Evolutionary conservation across 768 basidiomycete species (phyloP).

Genomic region (Boletus insuetus): DNA sequence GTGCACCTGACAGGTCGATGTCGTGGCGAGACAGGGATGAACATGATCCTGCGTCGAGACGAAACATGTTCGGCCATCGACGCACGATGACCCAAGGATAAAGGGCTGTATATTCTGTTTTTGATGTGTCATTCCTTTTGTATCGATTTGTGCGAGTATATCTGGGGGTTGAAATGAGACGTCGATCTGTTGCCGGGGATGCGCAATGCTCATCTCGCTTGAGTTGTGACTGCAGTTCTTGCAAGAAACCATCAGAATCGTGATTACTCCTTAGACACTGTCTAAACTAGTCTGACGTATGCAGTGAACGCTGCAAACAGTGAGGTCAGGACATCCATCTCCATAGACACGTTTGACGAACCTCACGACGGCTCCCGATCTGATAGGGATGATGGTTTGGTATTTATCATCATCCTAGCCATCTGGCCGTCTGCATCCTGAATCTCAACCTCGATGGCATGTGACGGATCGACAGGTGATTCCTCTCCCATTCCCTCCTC

Average conservation of each 20-base stretch:
- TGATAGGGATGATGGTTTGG: background rate
- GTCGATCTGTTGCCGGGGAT: background rate
- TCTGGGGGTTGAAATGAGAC: background rate
- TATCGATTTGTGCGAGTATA: constrained; percentile 15
- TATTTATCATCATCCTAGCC: constrained; percentile 55
- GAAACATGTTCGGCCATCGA: background rate
- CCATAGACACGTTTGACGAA: background rate
- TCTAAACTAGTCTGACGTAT: background rate
- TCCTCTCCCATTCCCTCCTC: constrained; percentile 27
- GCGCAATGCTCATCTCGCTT: no score
- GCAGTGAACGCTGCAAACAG: no score
- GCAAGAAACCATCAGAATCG: no score
- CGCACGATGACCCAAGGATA: constrained; percentile 10
- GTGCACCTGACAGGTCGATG: background rate
- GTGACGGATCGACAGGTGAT: constrained; percentile 29
- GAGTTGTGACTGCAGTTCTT: no score
- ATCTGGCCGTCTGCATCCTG: constrained; percentile 69
- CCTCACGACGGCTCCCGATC: background rate
- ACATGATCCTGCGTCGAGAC: constrained; percentile 21
- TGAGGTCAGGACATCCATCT: background rate
- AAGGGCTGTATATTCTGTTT: background rate
- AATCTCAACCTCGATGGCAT: constrained; percentile 65
- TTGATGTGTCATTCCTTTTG: background rate
- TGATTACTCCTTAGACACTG: no score
- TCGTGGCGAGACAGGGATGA: constrained; percentile 24